Evolutionary conservation across 139 green algal species (phyloP).

Genomic region (Picocystis salinarum): DNA sequence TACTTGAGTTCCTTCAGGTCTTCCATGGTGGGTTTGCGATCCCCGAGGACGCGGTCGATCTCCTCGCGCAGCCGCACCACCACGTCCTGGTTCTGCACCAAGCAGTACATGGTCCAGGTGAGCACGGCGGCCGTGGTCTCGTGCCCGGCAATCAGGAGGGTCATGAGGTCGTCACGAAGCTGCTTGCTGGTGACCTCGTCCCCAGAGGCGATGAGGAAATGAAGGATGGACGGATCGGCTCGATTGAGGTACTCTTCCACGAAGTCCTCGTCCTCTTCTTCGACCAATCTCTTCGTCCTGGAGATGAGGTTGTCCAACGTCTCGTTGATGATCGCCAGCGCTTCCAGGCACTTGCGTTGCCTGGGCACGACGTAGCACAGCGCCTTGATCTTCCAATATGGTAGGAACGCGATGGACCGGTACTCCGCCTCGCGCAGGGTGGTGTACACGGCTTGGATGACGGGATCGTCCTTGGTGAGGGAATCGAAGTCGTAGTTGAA

Average conservation of each 20-base stretch:
- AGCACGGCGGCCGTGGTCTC: constrained; percentile 91
- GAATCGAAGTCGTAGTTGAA: constrained; percentile 98
- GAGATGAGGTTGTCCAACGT: constrained; percentile 68
- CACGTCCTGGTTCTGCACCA: constrained; percentile 47
- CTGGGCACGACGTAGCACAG: constrained; percentile 38
- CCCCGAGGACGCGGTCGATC: constrained; percentile 41
- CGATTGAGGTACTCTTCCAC: constrained; percentile 81
- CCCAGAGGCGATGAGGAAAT: constrained; percentile 75
- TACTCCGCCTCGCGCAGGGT: constrained; percentile 80
- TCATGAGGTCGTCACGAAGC: constrained; percentile 95
- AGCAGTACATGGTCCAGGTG: constrained; percentile 76
- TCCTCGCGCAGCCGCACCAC: constrained; percentile 30
- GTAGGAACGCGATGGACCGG: constrained; percentile 54
- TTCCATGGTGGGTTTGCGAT: constrained; percentile 39
- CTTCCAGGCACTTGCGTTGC: constrained; percentile 34
- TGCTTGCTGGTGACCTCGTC: constrained; percentile 84
- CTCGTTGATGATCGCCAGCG: constrained; percentile 50
- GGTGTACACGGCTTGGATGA: constrained; percentile 89
- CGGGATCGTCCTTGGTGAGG: constrained; percentile 66
- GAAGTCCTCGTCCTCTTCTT: constrained; percentile 78
- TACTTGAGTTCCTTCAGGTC: constrained; percentile 35
- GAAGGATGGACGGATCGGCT: constrained; percentile 78
- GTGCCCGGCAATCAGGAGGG: constrained; percentile 88
- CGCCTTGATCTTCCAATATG: constrained; percentile 75
- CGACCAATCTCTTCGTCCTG: constrained; percentile 61